phyloP scores from a whole-genome alignment of 202 grass and related monocot genomes.

The Panicum hallii region DNA sequence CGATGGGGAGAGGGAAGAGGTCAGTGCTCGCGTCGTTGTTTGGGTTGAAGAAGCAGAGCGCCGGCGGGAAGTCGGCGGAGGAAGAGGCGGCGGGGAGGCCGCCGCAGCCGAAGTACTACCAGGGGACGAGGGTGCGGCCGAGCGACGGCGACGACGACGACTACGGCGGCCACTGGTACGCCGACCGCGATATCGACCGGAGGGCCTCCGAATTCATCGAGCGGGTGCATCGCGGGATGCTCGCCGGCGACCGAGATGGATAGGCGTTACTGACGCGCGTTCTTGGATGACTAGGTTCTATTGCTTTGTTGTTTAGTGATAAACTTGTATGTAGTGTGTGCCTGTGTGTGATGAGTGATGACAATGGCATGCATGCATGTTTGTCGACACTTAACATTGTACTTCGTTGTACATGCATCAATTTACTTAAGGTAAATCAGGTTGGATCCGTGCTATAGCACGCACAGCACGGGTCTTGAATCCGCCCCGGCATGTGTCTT shows the following conservation, averaged over 20 bases:
- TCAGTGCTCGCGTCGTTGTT: conserved; percentile 51
- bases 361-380: no score
- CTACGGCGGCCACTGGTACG: conserved; percentile 46
- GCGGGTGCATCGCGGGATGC: conserved; percentile 53
- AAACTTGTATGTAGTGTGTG: no score
- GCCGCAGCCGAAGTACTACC: conserved; percentile 31
- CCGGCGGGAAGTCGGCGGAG: background rate
- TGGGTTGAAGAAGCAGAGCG: conserved; percentile 38
- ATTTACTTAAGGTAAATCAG: no score
- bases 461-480: no score
- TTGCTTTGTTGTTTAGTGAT: no score
- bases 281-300: background rate
- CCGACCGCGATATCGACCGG: conserved; percentile 60
- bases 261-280: background rate
- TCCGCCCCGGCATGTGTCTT: no score
- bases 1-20: conserved; percentile 60
- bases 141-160: conserved; percentile 60
- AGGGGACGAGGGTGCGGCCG: conserved; percentile 47
- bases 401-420: no score
- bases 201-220: conserved; percentile 66
- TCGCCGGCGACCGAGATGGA: conserved; percentile 44
- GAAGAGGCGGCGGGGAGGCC: background rate
- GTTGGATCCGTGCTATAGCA: no score
- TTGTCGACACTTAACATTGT: no score
- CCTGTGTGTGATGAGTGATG: no score